Conservation (phyloP, 192 early-diverging fungal species). For the Coemansia sp. region DNA sequence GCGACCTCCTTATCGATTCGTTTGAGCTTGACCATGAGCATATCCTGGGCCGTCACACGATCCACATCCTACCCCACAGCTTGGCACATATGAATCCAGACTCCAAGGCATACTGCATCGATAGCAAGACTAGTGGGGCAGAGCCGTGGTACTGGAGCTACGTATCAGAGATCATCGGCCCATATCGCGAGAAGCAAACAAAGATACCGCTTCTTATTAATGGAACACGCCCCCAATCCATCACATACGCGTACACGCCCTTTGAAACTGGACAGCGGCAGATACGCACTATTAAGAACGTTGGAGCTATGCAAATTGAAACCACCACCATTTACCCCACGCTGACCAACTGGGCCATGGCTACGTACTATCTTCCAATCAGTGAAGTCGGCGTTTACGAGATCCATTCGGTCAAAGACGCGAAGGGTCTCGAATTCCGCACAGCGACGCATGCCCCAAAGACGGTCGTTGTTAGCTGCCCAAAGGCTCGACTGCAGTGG, state of each 20-base stretch:
- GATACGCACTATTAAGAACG: constrained; percentile 27
- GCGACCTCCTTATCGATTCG: constrained; percentile 47
- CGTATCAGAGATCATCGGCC: constrained; percentile 17
- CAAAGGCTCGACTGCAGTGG: constrained; percentile 42
- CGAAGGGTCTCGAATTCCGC: constrained; percentile 48
- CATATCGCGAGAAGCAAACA: constrained; percentile 9
- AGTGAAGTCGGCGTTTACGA: constrained; percentile 42
- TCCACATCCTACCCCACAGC: constrained; percentile 53
- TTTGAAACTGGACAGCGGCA: constrained; percentile 43
- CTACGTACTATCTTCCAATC: constrained; percentile 42
- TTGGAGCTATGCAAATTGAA: constrained; percentile 29
- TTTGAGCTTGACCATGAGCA: constrained; percentile 49
- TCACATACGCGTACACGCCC: constrained; percentile 39
- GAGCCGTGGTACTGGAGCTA: constrained; percentile 38
- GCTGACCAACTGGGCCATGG: constrained; percentile 46
- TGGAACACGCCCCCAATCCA: constrained; percentile 43
- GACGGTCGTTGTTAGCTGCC: constrained; percentile 44
- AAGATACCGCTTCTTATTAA: constrained; percentile 49
- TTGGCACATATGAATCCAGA: constrained; percentile 49
- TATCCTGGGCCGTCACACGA: constrained; percentile 54
- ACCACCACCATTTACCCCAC: constrained; percentile 27
- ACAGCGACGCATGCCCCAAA: constrained; percentile 30
- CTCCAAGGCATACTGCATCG: constrained; percentile 33
- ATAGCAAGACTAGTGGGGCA: not conserved
- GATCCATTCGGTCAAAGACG: constrained; percentile 39